These are phyloP conservation scores for Eruca vesicaria DNA, from an alignment of 441 rosid species.

Conservation along the genomic window DNA sequence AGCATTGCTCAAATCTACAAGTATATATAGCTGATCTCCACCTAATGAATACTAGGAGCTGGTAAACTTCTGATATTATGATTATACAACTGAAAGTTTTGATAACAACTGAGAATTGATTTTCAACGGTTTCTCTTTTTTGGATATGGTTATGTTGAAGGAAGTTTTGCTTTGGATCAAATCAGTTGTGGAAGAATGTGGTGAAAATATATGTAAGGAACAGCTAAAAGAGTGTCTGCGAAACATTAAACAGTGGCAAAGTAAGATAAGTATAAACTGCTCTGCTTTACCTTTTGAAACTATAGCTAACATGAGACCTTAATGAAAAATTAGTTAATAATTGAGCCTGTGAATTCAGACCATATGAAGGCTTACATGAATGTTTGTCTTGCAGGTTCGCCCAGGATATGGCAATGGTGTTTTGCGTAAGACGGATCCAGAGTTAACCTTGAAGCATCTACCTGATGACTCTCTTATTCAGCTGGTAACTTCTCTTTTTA, in stretches of 20 bases:
- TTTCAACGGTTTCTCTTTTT: neutral
- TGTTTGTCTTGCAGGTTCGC: constrained; percentile 57
- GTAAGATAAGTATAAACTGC: constrained; percentile 27
- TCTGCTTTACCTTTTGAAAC: neutral
- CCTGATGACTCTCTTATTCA: constrained; percentile 92
- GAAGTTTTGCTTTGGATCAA: constrained; percentile 96
- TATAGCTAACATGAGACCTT: constrained; percentile 5
- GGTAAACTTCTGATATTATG: neutral
- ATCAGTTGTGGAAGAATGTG: constrained; percentile 84
- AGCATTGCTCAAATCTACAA: no score
- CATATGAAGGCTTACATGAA: neutral
- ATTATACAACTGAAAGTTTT: neutral
- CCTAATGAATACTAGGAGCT: neutral
- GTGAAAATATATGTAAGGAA: constrained; percentile 64
- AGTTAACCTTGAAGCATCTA: constrained; percentile 92
- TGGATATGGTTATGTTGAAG: constrained; percentile 37
- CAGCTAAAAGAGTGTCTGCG: constrained; percentile 70
- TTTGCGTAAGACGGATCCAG: constrained; percentile 90
- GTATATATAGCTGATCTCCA: no score
- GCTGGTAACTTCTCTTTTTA: constrained; percentile 44
- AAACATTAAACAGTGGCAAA: constrained; percentile 89
- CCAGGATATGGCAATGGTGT: constrained; percentile 98
- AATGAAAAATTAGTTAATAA: neutral
- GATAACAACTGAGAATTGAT: neutral
- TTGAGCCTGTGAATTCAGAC: neutral